phyloP scores from a whole-genome alignment of 2,329 filamentous ascomycete genomes.

The Aspergillus neoniger region DNA sequence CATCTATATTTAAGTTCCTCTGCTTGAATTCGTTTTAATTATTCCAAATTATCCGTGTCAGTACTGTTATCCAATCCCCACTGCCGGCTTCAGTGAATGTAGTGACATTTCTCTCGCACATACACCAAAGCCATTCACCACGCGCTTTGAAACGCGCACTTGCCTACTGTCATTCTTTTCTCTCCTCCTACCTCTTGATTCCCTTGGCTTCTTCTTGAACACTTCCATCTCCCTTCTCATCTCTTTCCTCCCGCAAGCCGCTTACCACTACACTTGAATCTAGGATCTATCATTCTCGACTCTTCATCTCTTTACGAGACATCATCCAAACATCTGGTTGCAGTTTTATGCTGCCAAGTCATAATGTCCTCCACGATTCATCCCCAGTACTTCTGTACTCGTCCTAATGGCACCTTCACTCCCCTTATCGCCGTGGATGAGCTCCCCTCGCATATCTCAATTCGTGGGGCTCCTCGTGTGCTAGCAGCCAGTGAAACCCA shows the following conservation, averaged over 20 bases:
- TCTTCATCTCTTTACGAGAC: background rate
- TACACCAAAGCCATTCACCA: conserved; percentile 11
- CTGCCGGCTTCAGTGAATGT: conserved; percentile 16
- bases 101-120: conserved; percentile 6
- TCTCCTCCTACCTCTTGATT: conserved; percentile 12
- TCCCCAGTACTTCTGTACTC: conserved; percentile 46
- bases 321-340: background rate
- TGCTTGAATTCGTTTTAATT: too few species aligned
- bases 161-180: conserved; percentile 11
- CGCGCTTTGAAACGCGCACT: conserved; percentile 11
- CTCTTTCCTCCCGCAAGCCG: background rate
- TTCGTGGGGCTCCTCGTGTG: conserved; percentile 41
- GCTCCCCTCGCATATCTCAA: conserved; percentile 39
- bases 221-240: background rate
- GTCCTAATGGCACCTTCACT: conserved; percentile 43
- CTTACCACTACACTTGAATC: background rate
- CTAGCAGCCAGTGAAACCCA: conserved; percentile 41
- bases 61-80: conserved; percentile 8
- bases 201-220: conserved; percentile 9
- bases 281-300: background rate
- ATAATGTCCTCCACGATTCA: conserved; percentile 30
- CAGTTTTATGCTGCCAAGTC: background rate
- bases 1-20: background rate
- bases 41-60: too few species aligned
- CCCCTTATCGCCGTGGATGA: conserved; percentile 51